phyloP scores from a whole-genome alignment of 176 grass and related monocot species.

The Pontederia crassipes region DNA sequence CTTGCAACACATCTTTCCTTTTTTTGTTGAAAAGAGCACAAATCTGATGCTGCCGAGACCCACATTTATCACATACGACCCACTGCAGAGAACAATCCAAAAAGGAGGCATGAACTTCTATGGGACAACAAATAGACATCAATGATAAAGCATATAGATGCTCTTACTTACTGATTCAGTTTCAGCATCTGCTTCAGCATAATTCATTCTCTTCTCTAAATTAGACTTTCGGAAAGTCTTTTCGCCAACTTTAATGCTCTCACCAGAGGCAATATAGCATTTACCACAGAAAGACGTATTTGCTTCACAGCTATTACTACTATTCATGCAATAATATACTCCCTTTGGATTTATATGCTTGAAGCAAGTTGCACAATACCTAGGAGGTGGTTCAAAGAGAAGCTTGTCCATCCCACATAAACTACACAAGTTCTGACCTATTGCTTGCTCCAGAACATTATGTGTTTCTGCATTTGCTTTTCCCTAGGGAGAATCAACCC shows the following conservation, averaged over 20 bases:
- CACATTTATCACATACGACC: slow-evolving; percentile 81
- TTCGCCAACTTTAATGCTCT: slow-evolving; percentile 24
- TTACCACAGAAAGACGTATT: slow-evolving; percentile 65
- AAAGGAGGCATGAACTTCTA: not conserved
- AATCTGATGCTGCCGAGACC: slow-evolving; percentile 91
- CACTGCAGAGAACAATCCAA: slow-evolving; percentile 50
- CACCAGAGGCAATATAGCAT: slow-evolving; percentile 64
- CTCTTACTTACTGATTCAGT: slow-evolving; percentile 73
- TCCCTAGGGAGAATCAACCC: slow-evolving; percentile 26
- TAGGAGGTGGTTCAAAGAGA: slow-evolving; percentile 60
- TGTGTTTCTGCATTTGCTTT: slow-evolving; percentile 30
- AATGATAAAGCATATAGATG: not conserved
- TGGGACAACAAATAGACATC: slow-evolving; percentile 2
- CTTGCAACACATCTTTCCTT: slow-evolving; percentile 39
- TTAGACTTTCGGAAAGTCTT: slow-evolving; percentile 32
- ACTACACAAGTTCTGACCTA: slow-evolving; percentile 72
- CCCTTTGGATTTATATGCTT: slow-evolving; percentile 68
- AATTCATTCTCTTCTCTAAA: slow-evolving; percentile 53
- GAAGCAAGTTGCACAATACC: slow-evolving; percentile 68
- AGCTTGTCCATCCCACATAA: slow-evolving; percentile 73
- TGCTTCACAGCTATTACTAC: slow-evolving; percentile 10
- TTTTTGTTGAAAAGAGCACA: slow-evolving; percentile 88
- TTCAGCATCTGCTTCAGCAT: slow-evolving; percentile 93
- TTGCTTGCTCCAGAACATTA: slow-evolving; percentile 27
- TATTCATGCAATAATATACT: slow-evolving; percentile 52